Conservation (phyloP, 2,329 filamentous ascomycete species). For the Pseudocercospora macadamiae region DNA sequence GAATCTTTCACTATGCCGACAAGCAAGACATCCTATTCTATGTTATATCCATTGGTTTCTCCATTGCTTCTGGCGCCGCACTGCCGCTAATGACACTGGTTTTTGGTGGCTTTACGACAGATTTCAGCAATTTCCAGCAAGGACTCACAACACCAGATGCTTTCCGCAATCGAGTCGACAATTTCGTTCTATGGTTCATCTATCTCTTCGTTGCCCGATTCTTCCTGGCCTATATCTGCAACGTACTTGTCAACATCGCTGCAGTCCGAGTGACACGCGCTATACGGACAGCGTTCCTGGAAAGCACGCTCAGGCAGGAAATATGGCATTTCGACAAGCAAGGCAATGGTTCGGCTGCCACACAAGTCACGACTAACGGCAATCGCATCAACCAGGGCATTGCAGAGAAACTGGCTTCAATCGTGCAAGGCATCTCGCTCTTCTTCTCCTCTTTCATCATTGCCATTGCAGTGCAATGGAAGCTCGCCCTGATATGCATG, state of each 20-base stretch:
- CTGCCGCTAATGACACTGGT: constrained; percentile 55
- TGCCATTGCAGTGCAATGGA: constrained; percentile 47
- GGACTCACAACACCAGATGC: constrained; percentile 19
- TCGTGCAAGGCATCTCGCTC: constrained; percentile 40
- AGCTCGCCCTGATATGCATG: constrained; percentile 50
- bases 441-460: constrained; percentile 47
- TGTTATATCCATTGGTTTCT: constrained; percentile 35
- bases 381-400: constrained; percentile 46
- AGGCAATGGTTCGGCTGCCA: constrained; percentile 51
- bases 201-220: constrained; percentile 71
- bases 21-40: constrained; percentile 33
- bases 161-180: constrained; percentile 29
- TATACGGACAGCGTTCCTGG: constrained; percentile 64
- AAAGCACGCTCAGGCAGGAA: constrained; percentile 65
- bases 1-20: constrained; percentile 40
- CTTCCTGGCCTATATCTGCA: constrained; percentile 60
- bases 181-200: constrained; percentile 66
- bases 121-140: constrained; percentile 48
- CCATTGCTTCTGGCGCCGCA: constrained; percentile 49
- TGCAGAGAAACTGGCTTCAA: constrained; percentile 43
- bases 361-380: constrained; percentile 35
- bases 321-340: constrained; percentile 68
- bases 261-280: constrained; percentile 56
- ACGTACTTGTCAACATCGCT: constrained; percentile 50
- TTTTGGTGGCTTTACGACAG: constrained; percentile 54